phyloP scores from a whole-genome alignment of 2,329 filamentous ascomycete species.

The Pseudocercospora musae region DNA sequence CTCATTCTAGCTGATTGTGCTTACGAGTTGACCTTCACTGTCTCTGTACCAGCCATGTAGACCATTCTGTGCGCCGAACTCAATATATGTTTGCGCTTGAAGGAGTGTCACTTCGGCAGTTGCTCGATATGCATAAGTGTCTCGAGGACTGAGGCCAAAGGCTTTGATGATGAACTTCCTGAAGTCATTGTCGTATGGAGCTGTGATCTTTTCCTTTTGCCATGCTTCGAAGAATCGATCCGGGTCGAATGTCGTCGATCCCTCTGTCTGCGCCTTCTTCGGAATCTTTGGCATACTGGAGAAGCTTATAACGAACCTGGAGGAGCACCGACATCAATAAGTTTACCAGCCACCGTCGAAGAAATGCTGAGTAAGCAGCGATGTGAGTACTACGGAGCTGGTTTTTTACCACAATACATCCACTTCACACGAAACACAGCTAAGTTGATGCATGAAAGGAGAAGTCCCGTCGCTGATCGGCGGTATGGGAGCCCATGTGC shows the following conservation, averaged over 20 bases:
- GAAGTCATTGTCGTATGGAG: constrained; percentile 43
- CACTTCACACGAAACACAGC: neutral
- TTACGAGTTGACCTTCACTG: constrained; percentile 38
- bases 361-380: neutral
- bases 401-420: neutral
- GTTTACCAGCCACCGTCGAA: neutral
- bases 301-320: neutral
- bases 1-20: neutral
- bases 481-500: neutral
- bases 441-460: neutral
- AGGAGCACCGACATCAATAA: neutral
- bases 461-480: neutral
- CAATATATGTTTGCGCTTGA: constrained; percentile 49
- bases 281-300: constrained; percentile 32
- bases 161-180: constrained; percentile 45
- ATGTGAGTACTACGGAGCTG: neutral
- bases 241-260: constrained; percentile 45
- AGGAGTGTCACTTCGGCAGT: constrained; percentile 50
- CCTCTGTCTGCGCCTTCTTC: constrained; percentile 37
- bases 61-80: constrained; percentile 45
- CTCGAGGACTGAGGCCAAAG: constrained; percentile 46
- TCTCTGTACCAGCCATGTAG: constrained; percentile 53
- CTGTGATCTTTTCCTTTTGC: constrained; percentile 39
- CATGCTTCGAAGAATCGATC: constrained; percentile 45
- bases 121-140: constrained; percentile 52